Evolutionary conservation across 73 alveolate genomes (phyloP), one percentile per base, ranked within the genome.

Genomic region (Durusdinium trenchii): DNA sequence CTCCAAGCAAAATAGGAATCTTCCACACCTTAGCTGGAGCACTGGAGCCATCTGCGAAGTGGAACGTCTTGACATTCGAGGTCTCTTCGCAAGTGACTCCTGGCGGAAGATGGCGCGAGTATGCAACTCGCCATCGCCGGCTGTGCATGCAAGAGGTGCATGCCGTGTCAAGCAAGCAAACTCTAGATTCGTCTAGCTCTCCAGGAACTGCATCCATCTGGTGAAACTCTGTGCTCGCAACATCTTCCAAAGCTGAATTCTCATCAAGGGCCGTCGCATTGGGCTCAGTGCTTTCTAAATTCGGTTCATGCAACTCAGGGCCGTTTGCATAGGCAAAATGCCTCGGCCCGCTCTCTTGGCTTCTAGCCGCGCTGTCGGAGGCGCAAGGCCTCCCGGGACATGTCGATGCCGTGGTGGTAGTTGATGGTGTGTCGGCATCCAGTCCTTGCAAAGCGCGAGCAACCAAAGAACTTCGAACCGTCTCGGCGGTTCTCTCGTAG

Each of bases 111-210:
- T 35, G 48, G 2, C 48, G 1, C 16, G 28, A 3, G 36, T 50
- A 83, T 3, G 54, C 76, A 1, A 9, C 78, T 38, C 94, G 4
- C 94, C 94, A 84, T 6, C 43, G 64, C 1, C 69, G 64, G 69
- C 71, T 48, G 48, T 47, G 92, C 92, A 82, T 84, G 75, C 96
- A 90, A 0, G 86, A n/a, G 2, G 96, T 48, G 52, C 87, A 90
- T 36, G 96, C 96, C 0, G 96, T 90, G 73, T 64, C 96, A 7
- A 90, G 52, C 45, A 5, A 30, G 69, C 71, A 16, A 45, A 50
- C 35, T 5, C 50, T 47, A 35, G 52, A 30, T 1, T 90, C 96
- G 47, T 89, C 96, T 10, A 32, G 50, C 3, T n/a, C n/a, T 0
- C 51, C 76, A 1, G 94, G 26, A 2, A 12, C 71, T 23, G 7